These are phyloP conservation scores for Podaxis rugospora DNA, from an alignment of 768 basidiomycete species.

Conservation along the genomic window DNA sequence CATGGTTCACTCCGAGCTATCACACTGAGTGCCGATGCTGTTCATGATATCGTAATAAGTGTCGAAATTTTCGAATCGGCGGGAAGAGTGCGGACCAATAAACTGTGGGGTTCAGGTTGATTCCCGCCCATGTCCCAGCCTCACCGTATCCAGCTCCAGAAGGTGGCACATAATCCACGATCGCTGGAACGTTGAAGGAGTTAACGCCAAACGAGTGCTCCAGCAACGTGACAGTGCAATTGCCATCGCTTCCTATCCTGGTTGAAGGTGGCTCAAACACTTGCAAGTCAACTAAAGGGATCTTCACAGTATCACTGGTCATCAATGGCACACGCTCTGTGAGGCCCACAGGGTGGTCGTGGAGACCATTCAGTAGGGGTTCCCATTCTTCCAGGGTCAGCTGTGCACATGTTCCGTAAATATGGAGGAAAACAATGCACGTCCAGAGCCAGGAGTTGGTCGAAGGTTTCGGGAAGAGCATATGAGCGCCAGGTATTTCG, in stretches of 20 bases:
- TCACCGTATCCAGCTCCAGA: constrained; percentile 24
- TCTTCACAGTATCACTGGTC: constrained; percentile 13
- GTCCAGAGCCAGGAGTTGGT: too few species aligned
- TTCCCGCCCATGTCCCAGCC: too few species aligned
- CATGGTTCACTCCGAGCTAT: too few species aligned
- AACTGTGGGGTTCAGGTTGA: too few species aligned
- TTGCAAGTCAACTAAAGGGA: constrained; percentile 25
- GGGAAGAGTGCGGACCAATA: too few species aligned
- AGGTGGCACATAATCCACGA: constrained; percentile 40
- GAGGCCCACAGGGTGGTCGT: background rate
- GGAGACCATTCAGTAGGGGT: background rate
- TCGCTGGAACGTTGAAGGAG: constrained; percentile 23
- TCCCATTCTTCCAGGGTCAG: background rate
- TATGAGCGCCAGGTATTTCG: too few species aligned
- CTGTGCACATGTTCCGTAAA: background rate
- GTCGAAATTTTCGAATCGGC: too few species aligned
- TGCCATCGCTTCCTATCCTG: background rate
- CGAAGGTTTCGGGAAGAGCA: too few species aligned
- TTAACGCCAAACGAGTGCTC: constrained; percentile 27
- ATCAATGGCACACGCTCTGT: constrained; percentile 14
- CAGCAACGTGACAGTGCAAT: constrained; percentile 22
- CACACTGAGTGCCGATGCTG: too few species aligned
- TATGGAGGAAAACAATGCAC: too few species aligned
- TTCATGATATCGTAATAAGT: too few species aligned
- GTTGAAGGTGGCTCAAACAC: constrained; percentile 24